Evolutionary conservation across 2,329 filamentous ascomycete genomes (phyloP).

Genomic region (Xylariaceae sp.): DNA sequence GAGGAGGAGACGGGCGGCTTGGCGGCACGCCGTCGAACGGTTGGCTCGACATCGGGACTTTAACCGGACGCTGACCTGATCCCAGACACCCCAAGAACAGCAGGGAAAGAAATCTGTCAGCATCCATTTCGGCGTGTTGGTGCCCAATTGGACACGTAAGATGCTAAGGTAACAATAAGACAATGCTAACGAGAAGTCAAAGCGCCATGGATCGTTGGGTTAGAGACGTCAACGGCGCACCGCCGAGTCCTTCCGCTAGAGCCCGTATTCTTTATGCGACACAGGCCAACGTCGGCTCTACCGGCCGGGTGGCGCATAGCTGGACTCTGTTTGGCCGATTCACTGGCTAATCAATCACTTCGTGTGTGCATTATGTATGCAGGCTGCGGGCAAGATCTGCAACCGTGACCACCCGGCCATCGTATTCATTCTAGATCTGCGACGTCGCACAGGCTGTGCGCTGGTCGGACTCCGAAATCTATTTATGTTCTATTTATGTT

Average conservation of each 20-base stretch:
- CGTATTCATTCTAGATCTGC: slow-evolving; percentile 13
- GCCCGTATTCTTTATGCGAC: too few relatives aligned
- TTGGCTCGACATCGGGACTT: not conserved
- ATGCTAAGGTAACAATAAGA: too few relatives aligned
- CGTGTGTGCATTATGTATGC: slow-evolving; percentile 1
- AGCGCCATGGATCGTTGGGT: too few relatives aligned
- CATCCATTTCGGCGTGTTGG: too few relatives aligned
- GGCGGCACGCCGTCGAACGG: not conserved
- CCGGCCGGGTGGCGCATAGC: slow-evolving; percentile 12
- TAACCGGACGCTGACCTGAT: not conserved
- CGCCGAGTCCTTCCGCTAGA: too few relatives aligned
- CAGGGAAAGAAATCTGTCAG: too few relatives aligned
- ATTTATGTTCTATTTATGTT: not conserved
- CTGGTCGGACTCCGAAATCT: slow-evolving; percentile 17
- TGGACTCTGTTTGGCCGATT: slow-evolving; percentile 11
- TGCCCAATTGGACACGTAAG: too few relatives aligned
- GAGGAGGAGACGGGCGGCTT: not conserved
- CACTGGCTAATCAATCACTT: too few relatives aligned
- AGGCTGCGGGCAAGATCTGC: slow-evolving; percentile 17
- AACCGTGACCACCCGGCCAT: slow-evolving; percentile 17
- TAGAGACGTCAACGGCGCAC: too few relatives aligned
- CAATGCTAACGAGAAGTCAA: too few relatives aligned
- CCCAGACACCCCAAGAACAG: too few relatives aligned
- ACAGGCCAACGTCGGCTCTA: too few relatives aligned
- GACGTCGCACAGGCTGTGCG: slow-evolving; percentile 17